Conservation (phyloP, 352 stramenopile genomes). For the Globisporangium barbulae region DNA sequence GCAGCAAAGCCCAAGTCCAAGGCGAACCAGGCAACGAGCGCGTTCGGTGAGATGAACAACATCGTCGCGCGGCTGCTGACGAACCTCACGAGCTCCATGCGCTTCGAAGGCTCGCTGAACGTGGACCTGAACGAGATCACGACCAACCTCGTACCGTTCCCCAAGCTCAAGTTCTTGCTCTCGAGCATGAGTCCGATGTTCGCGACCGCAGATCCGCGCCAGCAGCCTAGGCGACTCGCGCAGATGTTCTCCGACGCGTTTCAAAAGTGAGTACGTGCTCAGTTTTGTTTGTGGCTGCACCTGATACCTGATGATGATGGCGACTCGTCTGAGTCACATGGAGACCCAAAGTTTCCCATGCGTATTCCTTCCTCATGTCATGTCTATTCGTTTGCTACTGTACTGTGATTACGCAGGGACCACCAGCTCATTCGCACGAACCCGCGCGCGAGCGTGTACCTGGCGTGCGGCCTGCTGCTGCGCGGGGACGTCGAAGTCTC, state of each 20-base stretch:
- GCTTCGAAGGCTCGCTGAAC: slow-evolving; percentile 98
- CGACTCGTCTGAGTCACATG: no score
- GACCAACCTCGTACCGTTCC: slow-evolving; percentile 99
- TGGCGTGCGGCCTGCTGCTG: slow-evolving; percentile 86
- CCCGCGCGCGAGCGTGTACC: slow-evolving; percentile 64
- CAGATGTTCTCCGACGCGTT: slow-evolving; percentile 75
- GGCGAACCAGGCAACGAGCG: slow-evolving; percentile 29
- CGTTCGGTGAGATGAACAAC: slow-evolving; percentile 98
- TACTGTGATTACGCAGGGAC: slow-evolving; percentile 32
- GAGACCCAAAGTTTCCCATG: no score
- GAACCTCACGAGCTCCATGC: slow-evolving; percentile 98
- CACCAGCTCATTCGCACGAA: slow-evolving; percentile 79
- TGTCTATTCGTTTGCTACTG: background rate
- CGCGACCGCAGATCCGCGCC: slow-evolving; percentile 35
- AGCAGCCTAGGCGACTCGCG: slow-evolving; percentile 48
- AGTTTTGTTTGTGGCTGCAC: background rate
- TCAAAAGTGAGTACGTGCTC: slow-evolving; percentile 32
- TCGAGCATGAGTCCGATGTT: slow-evolving; percentile 73
- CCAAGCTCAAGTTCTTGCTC: slow-evolving; percentile 98
- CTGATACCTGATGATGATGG: no score
- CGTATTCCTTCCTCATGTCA: background rate
- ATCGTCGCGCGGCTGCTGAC: slow-evolving; percentile 97
- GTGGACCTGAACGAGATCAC: slow-evolving; percentile 99
- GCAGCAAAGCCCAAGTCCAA: slow-evolving; percentile 9
- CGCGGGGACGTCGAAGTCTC: slow-evolving; percentile 84